Evolutionary conservation across 495 filamentous ascomycete genomes (phyloP).

Genomic region (Penicillium argentinense): DNA sequence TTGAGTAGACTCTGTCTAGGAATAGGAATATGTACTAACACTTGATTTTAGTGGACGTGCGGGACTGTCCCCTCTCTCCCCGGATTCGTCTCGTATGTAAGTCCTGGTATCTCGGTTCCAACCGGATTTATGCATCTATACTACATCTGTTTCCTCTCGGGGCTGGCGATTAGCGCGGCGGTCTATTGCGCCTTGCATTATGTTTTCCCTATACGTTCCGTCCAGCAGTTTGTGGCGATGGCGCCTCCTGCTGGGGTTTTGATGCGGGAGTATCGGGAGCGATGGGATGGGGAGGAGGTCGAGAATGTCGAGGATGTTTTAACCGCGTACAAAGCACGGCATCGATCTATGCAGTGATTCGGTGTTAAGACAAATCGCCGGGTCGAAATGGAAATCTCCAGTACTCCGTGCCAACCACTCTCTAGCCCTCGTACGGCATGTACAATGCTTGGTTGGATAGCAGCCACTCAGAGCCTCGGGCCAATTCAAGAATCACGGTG

Average conservation of each 20-base stretch:
- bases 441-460: too few relatives aligned
- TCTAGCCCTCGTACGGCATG: too few relatives aligned
- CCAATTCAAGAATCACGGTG: too few relatives aligned
- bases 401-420: too few relatives aligned
- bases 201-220: conserved; percentile 10
- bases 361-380: too few relatives aligned
- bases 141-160: conserved; percentile 28
- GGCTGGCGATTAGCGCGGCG: conserved; percentile 17
- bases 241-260: conserved; percentile 16
- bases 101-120: conserved; percentile 16
- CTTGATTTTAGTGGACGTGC: conserved; percentile 20
- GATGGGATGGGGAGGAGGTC: conserved; percentile 14
- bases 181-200: conserved; percentile 22
- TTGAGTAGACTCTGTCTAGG: not conserved
- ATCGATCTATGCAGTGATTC: too few relatives aligned
- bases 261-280: conserved; percentile 20
- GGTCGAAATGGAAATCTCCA: too few relatives aligned
- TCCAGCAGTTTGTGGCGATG: conserved; percentile 17
- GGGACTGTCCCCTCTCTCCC: conserved; percentile 25
- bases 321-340: not conserved
- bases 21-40: not conserved
- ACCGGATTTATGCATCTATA: conserved; percentile 23
- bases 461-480: too few relatives aligned
- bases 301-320: not conserved
- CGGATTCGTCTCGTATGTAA: conserved; percentile 25